phyloP scores from a whole-genome alignment of 2,329 filamentous ascomycete genomes.

The Aspergillus sp. region DNA sequence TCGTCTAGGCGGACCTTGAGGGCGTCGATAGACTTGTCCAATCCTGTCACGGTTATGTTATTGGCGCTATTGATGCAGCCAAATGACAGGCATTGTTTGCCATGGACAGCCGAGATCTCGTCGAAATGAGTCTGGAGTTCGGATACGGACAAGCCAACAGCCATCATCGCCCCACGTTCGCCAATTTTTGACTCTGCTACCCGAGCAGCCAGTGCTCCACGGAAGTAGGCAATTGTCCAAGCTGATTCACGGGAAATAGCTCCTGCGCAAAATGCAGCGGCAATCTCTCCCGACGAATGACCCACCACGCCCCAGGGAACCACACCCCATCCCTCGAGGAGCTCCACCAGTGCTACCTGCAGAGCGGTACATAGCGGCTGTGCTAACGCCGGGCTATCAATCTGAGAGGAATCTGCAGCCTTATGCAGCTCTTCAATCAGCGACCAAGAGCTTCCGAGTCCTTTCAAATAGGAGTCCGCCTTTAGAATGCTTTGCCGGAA shows the following conservation, averaged over 20 bases:
- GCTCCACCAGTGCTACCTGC: conserved; percentile 32
- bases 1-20: conserved; percentile 20
- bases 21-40: conserved; percentile 23
- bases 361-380: conserved; percentile 34
- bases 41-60: conserved; percentile 37
- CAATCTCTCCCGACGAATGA: conserved; percentile 36
- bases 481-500: conserved; percentile 15
- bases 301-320: conserved; percentile 26
- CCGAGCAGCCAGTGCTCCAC: conserved; percentile 17
- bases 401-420: background rate
- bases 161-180: background rate
- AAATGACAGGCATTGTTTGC: conserved; percentile 11
- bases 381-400: conserved; percentile 24
- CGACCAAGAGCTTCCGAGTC: too few species aligned
- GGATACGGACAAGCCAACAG: background rate
- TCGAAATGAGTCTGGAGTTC: background rate
- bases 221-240: conserved; percentile 24
- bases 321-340: conserved; percentile 25
- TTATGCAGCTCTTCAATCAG: too few species aligned
- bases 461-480: too few species aligned
- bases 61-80: conserved; percentile 37
- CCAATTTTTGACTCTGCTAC: background rate
- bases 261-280: conserved; percentile 30
- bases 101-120: too few species aligned
- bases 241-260: conserved; percentile 12